Conservation (phyloP, 192 early-diverging fungal genomes). For the Gryganskiella cystojenkinii region DNA sequence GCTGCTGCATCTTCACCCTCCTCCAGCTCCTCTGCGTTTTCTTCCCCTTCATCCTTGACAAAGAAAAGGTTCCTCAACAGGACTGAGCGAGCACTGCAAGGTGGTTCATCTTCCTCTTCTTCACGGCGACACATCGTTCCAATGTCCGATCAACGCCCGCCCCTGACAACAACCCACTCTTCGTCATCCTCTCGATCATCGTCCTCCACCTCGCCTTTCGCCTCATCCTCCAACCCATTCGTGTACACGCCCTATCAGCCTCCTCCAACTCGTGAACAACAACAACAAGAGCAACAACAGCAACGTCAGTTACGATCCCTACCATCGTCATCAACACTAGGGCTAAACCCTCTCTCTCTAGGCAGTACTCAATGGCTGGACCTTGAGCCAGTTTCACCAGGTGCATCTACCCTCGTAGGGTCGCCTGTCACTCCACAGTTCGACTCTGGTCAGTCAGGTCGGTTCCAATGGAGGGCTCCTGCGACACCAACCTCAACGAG, state of each 20-base stretch:
- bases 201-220: background rate
- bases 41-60: background rate
- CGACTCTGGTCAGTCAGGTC: background rate
- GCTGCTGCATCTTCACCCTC: slow-evolving; percentile 1
- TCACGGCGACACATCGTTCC: too few relatives aligned
- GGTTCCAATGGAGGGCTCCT: too few relatives aligned
- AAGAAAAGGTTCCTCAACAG: too few relatives aligned
- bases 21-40: background rate
- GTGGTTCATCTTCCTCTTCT: background rate
- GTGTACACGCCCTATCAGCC: slow-evolving; percentile 21
- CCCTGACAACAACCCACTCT: background rate
- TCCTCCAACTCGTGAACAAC: slow-evolving; percentile 6
- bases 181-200: background rate
- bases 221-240: background rate
- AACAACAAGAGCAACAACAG: too few relatives aligned
- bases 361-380: slow-evolving; percentile 5
- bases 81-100: background rate
- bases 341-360: background rate
- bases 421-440: slow-evolving; percentile 28
- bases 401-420: slow-evolving; percentile 31
- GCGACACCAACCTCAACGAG: too few relatives aligned
- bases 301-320: too few relatives aligned
- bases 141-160: too few relatives aligned
- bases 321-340: background rate
- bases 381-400: slow-evolving; percentile 17